These are phyloP conservation scores for Vicia villosa DNA, from an alignment of 306 rosid genomes.

Conservation along the genomic window DNA sequence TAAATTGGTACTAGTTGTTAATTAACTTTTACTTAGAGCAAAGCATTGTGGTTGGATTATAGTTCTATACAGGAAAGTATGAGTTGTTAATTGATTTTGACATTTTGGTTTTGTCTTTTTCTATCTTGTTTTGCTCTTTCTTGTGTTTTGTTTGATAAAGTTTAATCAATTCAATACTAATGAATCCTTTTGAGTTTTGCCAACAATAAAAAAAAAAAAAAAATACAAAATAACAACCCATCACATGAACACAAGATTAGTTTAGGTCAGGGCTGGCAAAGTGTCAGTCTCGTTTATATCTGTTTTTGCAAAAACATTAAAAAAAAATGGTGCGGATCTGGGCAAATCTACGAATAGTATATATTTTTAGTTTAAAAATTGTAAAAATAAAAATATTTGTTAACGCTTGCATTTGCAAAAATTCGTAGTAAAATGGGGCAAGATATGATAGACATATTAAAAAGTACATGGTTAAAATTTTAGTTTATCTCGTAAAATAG, in stretches of 20 bases:
- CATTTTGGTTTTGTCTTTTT: conserved; percentile 46
- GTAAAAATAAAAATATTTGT: too few species aligned
- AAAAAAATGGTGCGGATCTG: too few species aligned
- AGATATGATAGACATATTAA: too few species aligned
- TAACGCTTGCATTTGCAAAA: too few species aligned
- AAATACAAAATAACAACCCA: conserved; percentile 11
- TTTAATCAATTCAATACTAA: conserved; percentile 20
- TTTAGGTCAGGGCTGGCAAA: background rate
- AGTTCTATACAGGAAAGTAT: conserved; percentile 40
- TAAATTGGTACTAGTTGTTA: conserved; percentile 22
- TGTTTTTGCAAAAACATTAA: too few species aligned
- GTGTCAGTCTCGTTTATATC: too few species aligned
- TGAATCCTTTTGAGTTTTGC: conserved; percentile 41
- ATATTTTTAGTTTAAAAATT: too few species aligned
- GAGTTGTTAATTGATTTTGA: conserved; percentile 49
- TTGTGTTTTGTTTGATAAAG: conserved; percentile 30
- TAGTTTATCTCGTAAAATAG: too few species aligned
- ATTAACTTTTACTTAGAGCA: conserved; percentile 36
- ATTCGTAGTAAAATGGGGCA: too few species aligned
- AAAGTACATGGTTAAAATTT: too few species aligned
- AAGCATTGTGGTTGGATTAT: conserved; percentile 20
- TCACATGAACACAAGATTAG: background rate
- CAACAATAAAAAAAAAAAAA: background rate
- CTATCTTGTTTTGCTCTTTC: conserved; percentile 32
- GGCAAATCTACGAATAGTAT: too few species aligned